A percentile compares a stretch with the other conserved stretches of the same genome.
phyloP scores from a whole-genome alignment of 495 filamentous ascomycete species.

The Glonium stellatum region DNA sequence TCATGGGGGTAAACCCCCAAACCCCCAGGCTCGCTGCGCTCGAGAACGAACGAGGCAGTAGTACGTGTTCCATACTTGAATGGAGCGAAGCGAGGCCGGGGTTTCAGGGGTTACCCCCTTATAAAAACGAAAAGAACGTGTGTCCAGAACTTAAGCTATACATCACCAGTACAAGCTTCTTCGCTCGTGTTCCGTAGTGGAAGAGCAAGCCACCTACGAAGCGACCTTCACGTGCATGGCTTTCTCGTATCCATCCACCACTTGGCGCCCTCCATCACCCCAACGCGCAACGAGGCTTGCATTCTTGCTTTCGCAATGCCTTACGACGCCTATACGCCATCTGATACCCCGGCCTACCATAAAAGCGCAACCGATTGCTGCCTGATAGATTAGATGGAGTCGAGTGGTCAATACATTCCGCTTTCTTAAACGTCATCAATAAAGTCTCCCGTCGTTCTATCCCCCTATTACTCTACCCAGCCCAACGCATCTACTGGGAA shows the following conservation, averaged over 20 bases:
- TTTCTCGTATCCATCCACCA: neutral
- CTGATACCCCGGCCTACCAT: neutral
- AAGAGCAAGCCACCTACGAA: neutral
- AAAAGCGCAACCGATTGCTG: neutral
- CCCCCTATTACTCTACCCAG: neutral
- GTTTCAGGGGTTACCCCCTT: too few relatives aligned
- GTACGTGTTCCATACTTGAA: too few relatives aligned
- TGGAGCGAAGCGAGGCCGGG: too few relatives aligned
- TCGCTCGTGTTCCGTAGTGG: too few relatives aligned
- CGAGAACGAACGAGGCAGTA: too few relatives aligned
- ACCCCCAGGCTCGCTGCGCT: too few relatives aligned
- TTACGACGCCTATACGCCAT: neutral
- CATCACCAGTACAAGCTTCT: too few relatives aligned
- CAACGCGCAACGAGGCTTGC: neutral
- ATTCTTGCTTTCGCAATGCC: neutral
- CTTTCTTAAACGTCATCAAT: neutral
- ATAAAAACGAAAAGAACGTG: too few relatives aligned
- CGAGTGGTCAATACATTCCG: neutral
- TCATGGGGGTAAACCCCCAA: too few relatives aligned
- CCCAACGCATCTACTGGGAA: neutral
- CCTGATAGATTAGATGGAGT: neutral
- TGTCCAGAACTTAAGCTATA: too few relatives aligned
- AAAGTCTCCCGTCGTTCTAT: neutral
- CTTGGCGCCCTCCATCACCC: neutral
- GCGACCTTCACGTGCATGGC: neutral